Base-by-base conservation (phyloP, 108 stramenopile genomes). In the Fragilariopsis cylindrus region DNA sequence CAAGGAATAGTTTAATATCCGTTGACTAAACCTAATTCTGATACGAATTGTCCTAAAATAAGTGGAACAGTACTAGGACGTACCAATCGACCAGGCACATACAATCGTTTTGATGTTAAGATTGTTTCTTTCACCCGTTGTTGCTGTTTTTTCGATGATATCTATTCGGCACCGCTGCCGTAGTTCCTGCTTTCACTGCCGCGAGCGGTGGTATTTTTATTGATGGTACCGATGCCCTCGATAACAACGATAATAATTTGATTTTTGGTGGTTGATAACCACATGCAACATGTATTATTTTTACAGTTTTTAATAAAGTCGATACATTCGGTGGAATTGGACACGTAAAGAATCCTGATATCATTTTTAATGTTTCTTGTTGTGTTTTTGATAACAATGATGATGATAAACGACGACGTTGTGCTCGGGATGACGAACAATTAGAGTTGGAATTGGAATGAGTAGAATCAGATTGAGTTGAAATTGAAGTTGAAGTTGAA, bases 21-120 rank as follows among this genome's bases (percentile, higher is more conserved):
- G 12, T 73, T 91, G 84, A 57, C 71, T 76, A 48, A 77, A 11
- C 86, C 88, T 8, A 91, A 56, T 49, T 85, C 79, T 56, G 81
- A 67, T 0, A 88, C 81, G 60, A 87, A 69, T 7, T 84, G 74
- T 55, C 76, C 82, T 42, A 77, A 43, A 1, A 84, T 50, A 3
- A 87, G 57, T 18, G 88, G 86, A 3, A 85, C 76, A 69, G 65
- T 45, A 8, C 62, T 55, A 0, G 76, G 68, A 66, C 75, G 72
- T 56, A 86, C 48, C 74, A 70, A 64, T 56, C 81, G 41, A 56
- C 77, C 71, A 4, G 70, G 46, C 5, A 15, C n/a, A 12, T 30
- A 69, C 4, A 48, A 56, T 19, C 4, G 21, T 57, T 62, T 65
- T 11, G 49, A 19, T 6, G 53, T 50, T 5, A 52, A 16, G 64